phyloP scores from a whole-genome alignment of 441 rosid genomes.

The Mallotus japonicus region DNA sequence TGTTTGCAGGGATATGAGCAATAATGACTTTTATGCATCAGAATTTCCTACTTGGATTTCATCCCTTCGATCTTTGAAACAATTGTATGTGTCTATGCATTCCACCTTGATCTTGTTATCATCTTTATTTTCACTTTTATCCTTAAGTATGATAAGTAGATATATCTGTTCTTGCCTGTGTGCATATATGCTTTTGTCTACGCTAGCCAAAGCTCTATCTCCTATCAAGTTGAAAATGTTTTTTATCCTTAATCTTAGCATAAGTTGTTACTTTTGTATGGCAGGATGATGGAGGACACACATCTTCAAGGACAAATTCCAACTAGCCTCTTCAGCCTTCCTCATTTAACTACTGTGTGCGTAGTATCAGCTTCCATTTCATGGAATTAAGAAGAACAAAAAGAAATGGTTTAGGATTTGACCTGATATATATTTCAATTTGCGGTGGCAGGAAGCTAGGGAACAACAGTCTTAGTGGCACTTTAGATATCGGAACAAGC shows the following conservation, averaged over 20 bases:
- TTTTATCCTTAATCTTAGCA: not conserved
- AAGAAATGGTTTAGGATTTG: not conserved
- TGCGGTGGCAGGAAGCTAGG: constrained; percentile 39
- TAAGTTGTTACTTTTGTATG: constrained; percentile 1
- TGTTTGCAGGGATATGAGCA: constrained; percentile 75
- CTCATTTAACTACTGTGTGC: constrained; percentile 60
- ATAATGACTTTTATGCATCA: constrained; percentile 50
- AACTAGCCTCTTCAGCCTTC: constrained; percentile 43
- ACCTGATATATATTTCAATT: constrained; percentile 3
- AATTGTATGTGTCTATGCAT: constrained; percentile 49
- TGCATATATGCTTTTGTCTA: no score
- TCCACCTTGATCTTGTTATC: not conserved
- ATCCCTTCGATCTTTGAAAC: constrained; percentile 43
- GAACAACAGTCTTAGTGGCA: constrained; percentile 46
- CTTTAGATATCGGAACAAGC: constrained; percentile 49
- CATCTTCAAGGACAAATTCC: constrained; percentile 59
- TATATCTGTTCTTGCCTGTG: no score
- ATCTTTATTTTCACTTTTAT: not conserved
- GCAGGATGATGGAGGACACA: constrained; percentile 63
- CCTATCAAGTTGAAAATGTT: not conserved
- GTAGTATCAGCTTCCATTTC: constrained; percentile 19
- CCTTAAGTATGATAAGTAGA: no score
- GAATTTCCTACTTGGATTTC: constrained; percentile 58
- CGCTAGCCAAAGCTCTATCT: no score
- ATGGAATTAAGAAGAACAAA: not conserved